Conservation (phyloP, 2,329 filamentous ascomycete genomes). For the Coniochaeta hoffmannii region DNA sequence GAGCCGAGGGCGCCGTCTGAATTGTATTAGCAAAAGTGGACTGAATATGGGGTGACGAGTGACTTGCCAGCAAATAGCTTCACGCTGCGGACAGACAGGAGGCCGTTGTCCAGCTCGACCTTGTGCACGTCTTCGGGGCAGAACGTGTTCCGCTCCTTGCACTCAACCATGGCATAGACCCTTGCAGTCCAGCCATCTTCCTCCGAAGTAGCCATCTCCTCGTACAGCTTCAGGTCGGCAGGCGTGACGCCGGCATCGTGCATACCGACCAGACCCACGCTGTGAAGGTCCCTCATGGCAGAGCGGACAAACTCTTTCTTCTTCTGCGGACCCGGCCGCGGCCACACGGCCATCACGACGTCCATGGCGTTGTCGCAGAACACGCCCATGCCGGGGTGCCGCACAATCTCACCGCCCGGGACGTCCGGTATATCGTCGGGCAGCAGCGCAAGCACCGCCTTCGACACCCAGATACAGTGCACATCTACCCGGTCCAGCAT, state of each 20-base stretch:
- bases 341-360: conserved; percentile 48
- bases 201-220: conserved; percentile 30
- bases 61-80: conserved; percentile 60
- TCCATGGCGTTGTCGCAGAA: conserved; percentile 72
- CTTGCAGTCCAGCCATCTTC: conserved; percentile 50
- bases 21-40: not conserved
- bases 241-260: conserved; percentile 60
- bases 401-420: conserved; percentile 57
- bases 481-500: conserved; percentile 66
- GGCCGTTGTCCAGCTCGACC: conserved; percentile 35
- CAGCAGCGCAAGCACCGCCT: conserved; percentile 54
- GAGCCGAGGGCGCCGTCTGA: conserved; percentile 63
- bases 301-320: conserved; percentile 48
- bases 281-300: conserved; percentile 56
- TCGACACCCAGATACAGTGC: conserved; percentile 64
- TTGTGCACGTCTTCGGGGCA: conserved; percentile 45
- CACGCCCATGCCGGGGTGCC: conserved; percentile 55
- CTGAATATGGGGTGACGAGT: not conserved
- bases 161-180: conserved; percentile 64
- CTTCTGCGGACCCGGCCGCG: conserved; percentile 43
- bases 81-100: conserved; percentile 52
- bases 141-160: conserved; percentile 54
- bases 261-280: conserved; percentile 59
- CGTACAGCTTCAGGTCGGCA: conserved; percentile 45
- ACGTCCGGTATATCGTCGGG: conserved; percentile 42